phyloP scores from a whole-genome alignment of 192 early-diverging fungal species.

The Umbelopsis isabellina region DNA sequence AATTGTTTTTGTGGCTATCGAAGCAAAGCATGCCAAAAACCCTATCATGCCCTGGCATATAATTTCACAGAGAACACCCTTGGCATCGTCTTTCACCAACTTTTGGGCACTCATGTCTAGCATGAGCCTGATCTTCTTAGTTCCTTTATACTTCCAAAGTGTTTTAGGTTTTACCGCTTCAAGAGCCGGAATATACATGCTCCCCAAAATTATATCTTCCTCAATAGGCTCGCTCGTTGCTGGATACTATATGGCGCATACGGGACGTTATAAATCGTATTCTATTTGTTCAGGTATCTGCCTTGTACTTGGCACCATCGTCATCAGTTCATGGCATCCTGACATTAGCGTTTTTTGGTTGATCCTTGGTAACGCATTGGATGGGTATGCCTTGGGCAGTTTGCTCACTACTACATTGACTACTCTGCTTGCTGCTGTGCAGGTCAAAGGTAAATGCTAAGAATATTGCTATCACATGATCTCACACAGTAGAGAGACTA shows the following conservation, averaged over 20 bases:
- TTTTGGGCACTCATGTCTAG: constrained; percentile 49
- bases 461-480: constrained; percentile 36
- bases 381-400: constrained; percentile 55
- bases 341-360: constrained; percentile 50
- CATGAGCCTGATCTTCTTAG: constrained; percentile 36
- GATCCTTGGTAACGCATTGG: constrained; percentile 53
- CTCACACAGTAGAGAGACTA: constrained; percentile 43
- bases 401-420: constrained; percentile 56
- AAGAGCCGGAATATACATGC: constrained; percentile 32
- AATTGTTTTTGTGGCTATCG: constrained; percentile 49
- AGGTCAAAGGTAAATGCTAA: constrained; percentile 43
- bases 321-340: constrained; percentile 58
- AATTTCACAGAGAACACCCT: constrained; percentile 51
- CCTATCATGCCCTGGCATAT: constrained; percentile 69
- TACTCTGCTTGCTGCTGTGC: constrained; percentile 52
- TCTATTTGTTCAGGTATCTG: constrained; percentile 53
- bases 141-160: constrained; percentile 45
- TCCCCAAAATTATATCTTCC: constrained; percentile 34
- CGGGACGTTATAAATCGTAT: constrained; percentile 32
- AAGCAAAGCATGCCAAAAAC: constrained; percentile 61
- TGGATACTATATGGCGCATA: constrained; percentile 42
- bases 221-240: constrained; percentile 31
- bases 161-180: constrained; percentile 32
- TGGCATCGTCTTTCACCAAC: constrained; percentile 44
- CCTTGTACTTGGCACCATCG: constrained; percentile 56